A percentile compares a stretch with the other conserved stretches of the same genome.
phyloP scores from a whole-genome alignment of 225 moss, liverwort and hornwort species.

The Pseudoscleropodium purum region DNA sequence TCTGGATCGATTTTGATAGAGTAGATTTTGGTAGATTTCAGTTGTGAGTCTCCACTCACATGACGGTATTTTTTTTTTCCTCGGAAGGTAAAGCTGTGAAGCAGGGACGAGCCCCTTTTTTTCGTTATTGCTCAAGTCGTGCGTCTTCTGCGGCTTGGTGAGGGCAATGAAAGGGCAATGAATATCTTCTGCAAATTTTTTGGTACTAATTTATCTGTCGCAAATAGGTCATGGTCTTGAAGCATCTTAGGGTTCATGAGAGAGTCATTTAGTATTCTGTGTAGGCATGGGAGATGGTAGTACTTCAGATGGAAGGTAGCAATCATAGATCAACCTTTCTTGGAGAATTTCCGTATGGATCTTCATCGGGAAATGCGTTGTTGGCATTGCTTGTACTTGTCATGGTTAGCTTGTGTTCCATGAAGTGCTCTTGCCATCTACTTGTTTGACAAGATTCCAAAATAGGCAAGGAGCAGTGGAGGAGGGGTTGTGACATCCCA shows the following conservation, averaged over 20 bases:
- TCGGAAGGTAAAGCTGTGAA: background rate
- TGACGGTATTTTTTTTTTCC: background rate
- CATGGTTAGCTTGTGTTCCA: background rate
- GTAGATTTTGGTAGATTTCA: background rate
- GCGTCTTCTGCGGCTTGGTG: background rate
- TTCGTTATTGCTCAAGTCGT: background rate
- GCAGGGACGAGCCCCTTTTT: background rate
- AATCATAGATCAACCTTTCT: background rate
- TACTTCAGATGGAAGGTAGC: background rate
- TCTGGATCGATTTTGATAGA: conserved; percentile 28
- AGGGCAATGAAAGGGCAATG: background rate
- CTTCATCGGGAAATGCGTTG: background rate
- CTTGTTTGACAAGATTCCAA: background rate
- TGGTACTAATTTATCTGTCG: background rate
- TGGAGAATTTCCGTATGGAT: background rate
- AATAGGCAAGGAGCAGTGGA: background rate
- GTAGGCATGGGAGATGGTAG: background rate
- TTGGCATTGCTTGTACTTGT: background rate
- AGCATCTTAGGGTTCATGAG: background rate
- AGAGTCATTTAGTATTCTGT: background rate
- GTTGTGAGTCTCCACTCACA: background rate
- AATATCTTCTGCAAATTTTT: background rate
- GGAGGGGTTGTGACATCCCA: background rate
- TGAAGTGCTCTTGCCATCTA: background rate
- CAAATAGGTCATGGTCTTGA: background rate